Conservation (phyloP, 2,329 filamentous ascomycete genomes). For the Aspergillus texensis region DNA sequence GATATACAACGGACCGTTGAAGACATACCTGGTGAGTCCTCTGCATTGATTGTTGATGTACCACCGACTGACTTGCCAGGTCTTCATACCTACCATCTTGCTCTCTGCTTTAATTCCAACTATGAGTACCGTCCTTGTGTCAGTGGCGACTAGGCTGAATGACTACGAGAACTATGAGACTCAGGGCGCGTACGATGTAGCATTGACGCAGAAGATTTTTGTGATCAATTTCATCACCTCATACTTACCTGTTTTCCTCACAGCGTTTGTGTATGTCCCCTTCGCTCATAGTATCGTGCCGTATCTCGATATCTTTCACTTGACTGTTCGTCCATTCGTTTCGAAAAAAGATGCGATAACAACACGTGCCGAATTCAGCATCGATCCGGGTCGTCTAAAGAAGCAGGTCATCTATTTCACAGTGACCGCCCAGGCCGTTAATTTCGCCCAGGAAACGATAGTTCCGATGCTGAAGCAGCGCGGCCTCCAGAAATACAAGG, state of each 20-base stretch:
- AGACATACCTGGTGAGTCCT: slow-evolving; percentile 72
- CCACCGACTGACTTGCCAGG: slow-evolving; percentile 49
- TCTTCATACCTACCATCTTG: slow-evolving; percentile 86
- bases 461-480: slow-evolving; percentile 84
- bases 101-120: slow-evolving; percentile 80
- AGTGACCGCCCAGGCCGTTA: slow-evolving; percentile 91
- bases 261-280: slow-evolving; percentile 91
- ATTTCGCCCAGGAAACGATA: slow-evolving; percentile 81
- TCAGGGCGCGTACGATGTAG: slow-evolving; percentile 76
- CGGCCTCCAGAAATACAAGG: slow-evolving; percentile 70
- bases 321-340: slow-evolving; percentile 74
- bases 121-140: slow-evolving; percentile 77
- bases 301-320: slow-evolving; percentile 82
- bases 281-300: slow-evolving; percentile 86
- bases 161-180: slow-evolving; percentile 93
- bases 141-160: slow-evolving; percentile 76
- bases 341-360: slow-evolving; percentile 72
- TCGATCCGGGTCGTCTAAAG: slow-evolving; percentile 80
- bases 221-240: slow-evolving; percentile 98
- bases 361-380: slow-evolving; percentile 65
- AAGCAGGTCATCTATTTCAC: slow-evolving; percentile 97
- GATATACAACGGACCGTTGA: slow-evolving; percentile 88
- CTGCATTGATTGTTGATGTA: slow-evolving; percentile 4
- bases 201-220: slow-evolving; percentile 90
- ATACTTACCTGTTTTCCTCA: slow-evolving; percentile 86